phyloP scores from a whole-genome alignment of 2,329 filamentous ascomycete genomes.

The Magnaporthiopsis rhizophila region DNA sequence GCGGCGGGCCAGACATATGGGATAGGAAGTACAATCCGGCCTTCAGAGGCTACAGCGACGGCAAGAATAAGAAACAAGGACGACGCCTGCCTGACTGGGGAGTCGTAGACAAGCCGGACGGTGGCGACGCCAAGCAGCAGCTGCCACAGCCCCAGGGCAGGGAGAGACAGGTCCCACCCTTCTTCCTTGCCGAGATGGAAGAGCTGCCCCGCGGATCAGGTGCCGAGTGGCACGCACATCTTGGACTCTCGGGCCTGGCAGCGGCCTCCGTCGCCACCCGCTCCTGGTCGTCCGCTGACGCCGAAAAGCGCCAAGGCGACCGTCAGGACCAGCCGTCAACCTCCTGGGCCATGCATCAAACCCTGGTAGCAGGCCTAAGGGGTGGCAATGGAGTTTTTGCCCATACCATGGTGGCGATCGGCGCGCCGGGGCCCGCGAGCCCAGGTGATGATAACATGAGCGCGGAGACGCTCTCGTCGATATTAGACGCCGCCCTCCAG shows the following conservation, averaged over 20 bases:
- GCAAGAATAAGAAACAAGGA: slow-evolving; percentile 17
- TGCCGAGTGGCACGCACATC: slow-evolving; percentile 76
- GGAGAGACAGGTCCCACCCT: slow-evolving; percentile 45
- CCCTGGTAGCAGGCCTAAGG: background rate
- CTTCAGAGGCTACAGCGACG: slow-evolving; percentile 33
- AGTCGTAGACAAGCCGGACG: slow-evolving; percentile 28
- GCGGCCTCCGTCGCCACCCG: slow-evolving; percentile 9
- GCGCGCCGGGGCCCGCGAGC: background rate
- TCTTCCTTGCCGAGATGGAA: slow-evolving; percentile 69
- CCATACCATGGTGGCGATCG: slow-evolving; percentile 2
- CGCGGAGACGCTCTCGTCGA: background rate
- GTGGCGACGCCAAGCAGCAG: background rate
- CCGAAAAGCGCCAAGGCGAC: background rate
- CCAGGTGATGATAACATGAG: background rate
- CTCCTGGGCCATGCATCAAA: slow-evolving; percentile 1
- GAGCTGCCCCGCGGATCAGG: slow-evolving; percentile 64
- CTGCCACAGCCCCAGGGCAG: slow-evolving; percentile 14
- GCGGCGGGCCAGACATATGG: slow-evolving; percentile 56
- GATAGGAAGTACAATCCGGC: slow-evolving; percentile 51
- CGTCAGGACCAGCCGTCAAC: background rate
- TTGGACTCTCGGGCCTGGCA: slow-evolving; percentile 41
- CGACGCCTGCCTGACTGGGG: slow-evolving; percentile 42
- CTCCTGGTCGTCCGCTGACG: background rate
- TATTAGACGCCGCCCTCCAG: background rate
- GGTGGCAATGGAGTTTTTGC: background rate